Evolutionary conservation across 2,329 filamentous ascomycete genomes (phyloP).

Genomic region (Graphiopsis chlorocephala): DNA sequence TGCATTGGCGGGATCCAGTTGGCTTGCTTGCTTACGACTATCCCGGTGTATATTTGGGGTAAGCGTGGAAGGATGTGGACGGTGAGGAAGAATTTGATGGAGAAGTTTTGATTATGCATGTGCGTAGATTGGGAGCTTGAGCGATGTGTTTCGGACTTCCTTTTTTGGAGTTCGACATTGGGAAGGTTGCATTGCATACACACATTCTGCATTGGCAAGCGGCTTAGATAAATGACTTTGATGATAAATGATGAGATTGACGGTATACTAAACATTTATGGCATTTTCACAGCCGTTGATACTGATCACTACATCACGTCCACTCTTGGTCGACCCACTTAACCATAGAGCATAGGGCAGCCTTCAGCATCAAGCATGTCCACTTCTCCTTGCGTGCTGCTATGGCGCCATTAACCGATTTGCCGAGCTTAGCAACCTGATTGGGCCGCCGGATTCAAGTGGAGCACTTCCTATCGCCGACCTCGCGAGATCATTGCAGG

Average conservation of each 20-base stretch:
- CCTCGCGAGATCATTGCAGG: not conserved
- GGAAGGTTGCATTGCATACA: not conserved
- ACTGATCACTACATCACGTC: not conserved
- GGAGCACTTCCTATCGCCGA: not conserved
- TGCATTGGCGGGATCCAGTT: constrained; percentile 85
- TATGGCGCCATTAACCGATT: not conserved
- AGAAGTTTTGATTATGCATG: constrained; percentile 56
- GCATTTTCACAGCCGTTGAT: not conserved
- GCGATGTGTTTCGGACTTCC: not conserved
- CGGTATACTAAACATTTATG: not conserved
- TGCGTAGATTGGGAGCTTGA: not conserved
- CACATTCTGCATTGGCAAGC: not conserved
- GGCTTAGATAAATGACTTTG: not conserved
- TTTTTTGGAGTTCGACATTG: not conserved
- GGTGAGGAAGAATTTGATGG: constrained; percentile 79
- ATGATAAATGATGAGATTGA: not conserved
- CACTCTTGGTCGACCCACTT: too few species aligned
- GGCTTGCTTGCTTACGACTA: constrained; percentile 66
- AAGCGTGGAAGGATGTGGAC: constrained; percentile 95
- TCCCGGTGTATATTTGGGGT: constrained; percentile 93
- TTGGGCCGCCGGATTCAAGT: not conserved
- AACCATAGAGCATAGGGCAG: too few species aligned
- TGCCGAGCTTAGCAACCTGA: not conserved
- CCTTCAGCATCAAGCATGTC: not conserved
- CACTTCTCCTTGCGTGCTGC: not conserved